Evolutionary conservation across 2,329 filamentous ascomycete genomes (phyloP).

Genomic region (Hymenoscyphus scutula): DNA sequence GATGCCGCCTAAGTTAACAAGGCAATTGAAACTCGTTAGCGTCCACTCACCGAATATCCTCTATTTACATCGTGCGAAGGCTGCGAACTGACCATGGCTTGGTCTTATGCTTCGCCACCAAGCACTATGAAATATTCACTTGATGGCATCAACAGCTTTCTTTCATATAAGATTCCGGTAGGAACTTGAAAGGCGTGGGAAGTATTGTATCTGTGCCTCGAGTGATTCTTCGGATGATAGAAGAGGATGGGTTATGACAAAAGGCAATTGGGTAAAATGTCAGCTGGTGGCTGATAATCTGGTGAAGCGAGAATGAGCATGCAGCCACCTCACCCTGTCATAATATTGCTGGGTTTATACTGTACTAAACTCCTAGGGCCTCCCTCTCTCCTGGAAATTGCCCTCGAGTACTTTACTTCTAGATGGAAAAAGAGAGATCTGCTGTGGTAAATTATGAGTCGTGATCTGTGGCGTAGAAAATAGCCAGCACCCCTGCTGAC

Average conservation of each 20-base stretch:
- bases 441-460: not conserved
- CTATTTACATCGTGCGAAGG: not conserved
- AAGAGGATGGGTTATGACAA: not conserved
- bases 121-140: too few species aligned
- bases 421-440: not conserved
- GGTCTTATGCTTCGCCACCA: not conserved
- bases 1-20: not conserved
- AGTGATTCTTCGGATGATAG: not conserved
- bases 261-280: not conserved
- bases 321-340: not conserved
- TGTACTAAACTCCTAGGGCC: too few species aligned
- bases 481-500: not conserved
- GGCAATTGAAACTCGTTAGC: not conserved
- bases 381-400: too few species aligned
- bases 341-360: not conserved
- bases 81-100: not conserved
- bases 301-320: not conserved
- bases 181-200: too few species aligned
- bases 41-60: not conserved
- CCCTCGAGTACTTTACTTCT: not conserved
- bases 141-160: too few species aligned
- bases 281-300: not conserved
- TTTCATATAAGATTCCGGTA: too few species aligned
- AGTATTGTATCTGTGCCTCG: too few species aligned
- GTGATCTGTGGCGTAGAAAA: not conserved